A percentile compares a stretch with the other conserved stretches of the same genome.
Conservation (phyloP, 2,329 filamentous ascomycete species). For the Trichoderma hamatum region DNA sequence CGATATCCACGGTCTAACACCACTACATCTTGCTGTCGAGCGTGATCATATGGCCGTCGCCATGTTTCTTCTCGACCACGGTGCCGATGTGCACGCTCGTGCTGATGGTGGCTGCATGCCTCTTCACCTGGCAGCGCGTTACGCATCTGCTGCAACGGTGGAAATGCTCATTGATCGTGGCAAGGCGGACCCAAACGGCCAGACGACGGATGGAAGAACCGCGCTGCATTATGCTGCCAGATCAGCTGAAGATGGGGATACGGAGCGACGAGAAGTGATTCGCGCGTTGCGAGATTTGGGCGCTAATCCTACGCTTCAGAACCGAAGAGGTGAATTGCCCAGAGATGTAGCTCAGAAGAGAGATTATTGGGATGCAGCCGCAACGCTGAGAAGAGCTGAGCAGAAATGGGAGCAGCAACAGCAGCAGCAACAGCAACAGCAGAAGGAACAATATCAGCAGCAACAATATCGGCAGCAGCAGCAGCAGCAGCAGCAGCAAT, state of each 20-base stretch:
- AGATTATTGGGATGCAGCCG: constrained; percentile 39
- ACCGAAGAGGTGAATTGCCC: constrained; percentile 36
- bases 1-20: constrained; percentile 38
- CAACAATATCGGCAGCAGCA: neutral
- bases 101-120: constrained; percentile 39
- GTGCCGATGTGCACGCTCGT: constrained; percentile 34
- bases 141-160: constrained; percentile 37
- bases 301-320: constrained; percentile 37
- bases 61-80: constrained; percentile 40
- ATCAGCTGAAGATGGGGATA: constrained; percentile 37
- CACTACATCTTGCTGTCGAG: constrained; percentile 39
- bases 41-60: constrained; percentile 40
- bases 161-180: constrained; percentile 39
- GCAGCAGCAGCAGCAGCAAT: constrained; percentile 37
- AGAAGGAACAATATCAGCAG: neutral
- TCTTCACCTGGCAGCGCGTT: constrained; percentile 39
- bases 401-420: constrained; percentile 41
- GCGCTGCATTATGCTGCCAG: constrained; percentile 40
- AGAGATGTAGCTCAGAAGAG: constrained; percentile 40
- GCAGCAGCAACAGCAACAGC: constrained; percentile 26
- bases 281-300: constrained; percentile 37
- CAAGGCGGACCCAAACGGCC: constrained; percentile 36
- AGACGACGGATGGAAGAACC: constrained; percentile 38
- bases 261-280: constrained; percentile 39
- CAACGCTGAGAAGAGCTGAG: constrained; percentile 40